Percentiles rank a stretch among this genome's conserved stretches.
Conservation (phyloP, 2,329 filamentous ascomycete species). For the Chrysoporthe austroafricana region DNA sequence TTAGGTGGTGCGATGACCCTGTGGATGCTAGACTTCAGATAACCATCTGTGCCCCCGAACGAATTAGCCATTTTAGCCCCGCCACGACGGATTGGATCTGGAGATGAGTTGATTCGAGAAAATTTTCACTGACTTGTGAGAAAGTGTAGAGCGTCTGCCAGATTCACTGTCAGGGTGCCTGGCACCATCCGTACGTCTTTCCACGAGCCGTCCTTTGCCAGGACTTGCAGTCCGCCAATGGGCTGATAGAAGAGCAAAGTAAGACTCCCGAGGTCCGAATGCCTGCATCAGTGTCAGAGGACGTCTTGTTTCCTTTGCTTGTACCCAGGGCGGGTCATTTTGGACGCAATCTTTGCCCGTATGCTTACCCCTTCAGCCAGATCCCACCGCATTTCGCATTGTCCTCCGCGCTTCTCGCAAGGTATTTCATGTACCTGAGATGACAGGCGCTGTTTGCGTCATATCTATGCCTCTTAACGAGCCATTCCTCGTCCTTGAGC, state of each 20-base stretch:
- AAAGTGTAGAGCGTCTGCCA: constrained; percentile 50
- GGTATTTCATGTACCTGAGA: constrained; percentile 63
- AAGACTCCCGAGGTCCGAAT: constrained; percentile 56
- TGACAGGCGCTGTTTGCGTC: constrained; percentile 59
- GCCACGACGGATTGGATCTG: neutral
- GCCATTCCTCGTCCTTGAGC: constrained; percentile 59
- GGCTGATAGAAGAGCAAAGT: constrained; percentile 61
- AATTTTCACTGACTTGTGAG: constrained; percentile 41
- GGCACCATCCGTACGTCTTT: constrained; percentile 36
- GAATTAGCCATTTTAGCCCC: neutral
- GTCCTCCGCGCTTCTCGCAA: constrained; percentile 48
- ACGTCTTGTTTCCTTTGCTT: neutral
- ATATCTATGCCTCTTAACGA: constrained; percentile 59
- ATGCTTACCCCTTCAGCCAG: constrained; percentile 39
- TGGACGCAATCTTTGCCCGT: neutral
- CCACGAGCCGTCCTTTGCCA: constrained; percentile 46
- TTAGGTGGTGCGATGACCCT: constrained; percentile 39
- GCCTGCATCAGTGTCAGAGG: constrained; percentile 35
- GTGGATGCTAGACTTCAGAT: constrained; percentile 42
- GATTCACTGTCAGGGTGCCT: constrained; percentile 51
- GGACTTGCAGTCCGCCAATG: constrained; percentile 56
- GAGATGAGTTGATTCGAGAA: neutral
- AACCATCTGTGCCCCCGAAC: constrained; percentile 34
- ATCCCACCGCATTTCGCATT: constrained; percentile 37
- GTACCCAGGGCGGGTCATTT: neutral